Evolutionary conservation across 192 early-diverging fungal genomes (phyloP).

Genomic region (Glomus cerebriforme): DNA sequence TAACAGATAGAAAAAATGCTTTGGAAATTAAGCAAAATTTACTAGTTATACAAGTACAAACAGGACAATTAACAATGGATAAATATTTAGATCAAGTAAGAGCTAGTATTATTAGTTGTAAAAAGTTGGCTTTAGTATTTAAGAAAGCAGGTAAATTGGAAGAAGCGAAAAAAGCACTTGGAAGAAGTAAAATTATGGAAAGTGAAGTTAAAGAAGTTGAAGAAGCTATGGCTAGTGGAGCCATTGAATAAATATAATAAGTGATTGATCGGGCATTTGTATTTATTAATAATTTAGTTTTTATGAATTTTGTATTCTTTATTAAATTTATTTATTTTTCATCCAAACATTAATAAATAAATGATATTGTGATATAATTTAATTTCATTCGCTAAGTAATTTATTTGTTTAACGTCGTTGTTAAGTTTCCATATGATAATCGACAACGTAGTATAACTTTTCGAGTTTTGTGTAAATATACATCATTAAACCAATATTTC

Average conservation of each 20-base stretch:
- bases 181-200: constrained; percentile 73
- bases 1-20: constrained; percentile 62
- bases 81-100: constrained; percentile 66
- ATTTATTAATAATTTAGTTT: no score
- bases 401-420: no score
- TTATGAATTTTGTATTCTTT: no score
- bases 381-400: no score
- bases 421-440: no score
- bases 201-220: constrained; percentile 78
- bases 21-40: constrained; percentile 77
- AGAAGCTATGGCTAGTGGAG: constrained; percentile 56
- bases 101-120: constrained; percentile 56
- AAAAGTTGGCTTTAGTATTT: constrained; percentile 65
- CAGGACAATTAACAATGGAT: constrained; percentile 70
- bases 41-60: constrained; percentile 69
- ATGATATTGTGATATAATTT: no score
- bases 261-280: background rate
- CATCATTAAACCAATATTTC: no score
- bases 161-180: constrained; percentile 66
- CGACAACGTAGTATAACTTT: no score
- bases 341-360: no score
- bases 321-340: no score
- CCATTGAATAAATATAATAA: background rate
- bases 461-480: no score
- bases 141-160: constrained; percentile 66